phyloP scores from a whole-genome alignment of 495 filamentous ascomycete genomes.

The Neurospora sp. region DNA sequence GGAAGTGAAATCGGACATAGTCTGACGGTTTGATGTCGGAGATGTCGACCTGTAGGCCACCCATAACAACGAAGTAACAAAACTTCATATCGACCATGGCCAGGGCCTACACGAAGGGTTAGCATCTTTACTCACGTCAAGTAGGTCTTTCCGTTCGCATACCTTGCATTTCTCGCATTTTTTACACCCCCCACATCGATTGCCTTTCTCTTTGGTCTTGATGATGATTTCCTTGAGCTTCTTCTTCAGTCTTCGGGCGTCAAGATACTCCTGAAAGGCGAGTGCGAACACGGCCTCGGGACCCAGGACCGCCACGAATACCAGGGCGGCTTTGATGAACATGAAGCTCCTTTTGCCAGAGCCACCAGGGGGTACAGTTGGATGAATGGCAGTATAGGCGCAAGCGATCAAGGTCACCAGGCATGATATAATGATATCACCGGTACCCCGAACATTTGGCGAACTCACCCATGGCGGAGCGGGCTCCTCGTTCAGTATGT shows the following conservation, averaged over 20 bases:
- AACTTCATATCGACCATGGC: not conserved
- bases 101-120: too few relatives aligned
- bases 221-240: not conserved
- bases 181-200: rapidly evolving
- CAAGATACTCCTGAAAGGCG: not conserved
- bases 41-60: not conserved
- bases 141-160: not conserved
- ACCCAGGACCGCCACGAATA: not conserved
- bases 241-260: not conserved
- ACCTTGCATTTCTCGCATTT: not conserved
- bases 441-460: not conserved
- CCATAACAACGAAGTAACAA: not conserved
- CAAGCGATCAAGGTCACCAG: not conserved
- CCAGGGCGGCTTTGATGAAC: not conserved
- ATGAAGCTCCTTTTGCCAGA: not conserved
- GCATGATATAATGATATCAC: not conserved
- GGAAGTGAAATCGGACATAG: not conserved
- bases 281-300: not conserved
- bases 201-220: not conserved
- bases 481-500: not conserved
- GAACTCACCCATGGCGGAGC: not conserved
- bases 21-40: not conserved
- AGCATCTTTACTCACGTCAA: too few relatives aligned
- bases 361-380: not conserved
- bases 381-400: not conserved